Conservation (phyloP, 129 eudicot genomes). For the Solidago caesia region DNA sequence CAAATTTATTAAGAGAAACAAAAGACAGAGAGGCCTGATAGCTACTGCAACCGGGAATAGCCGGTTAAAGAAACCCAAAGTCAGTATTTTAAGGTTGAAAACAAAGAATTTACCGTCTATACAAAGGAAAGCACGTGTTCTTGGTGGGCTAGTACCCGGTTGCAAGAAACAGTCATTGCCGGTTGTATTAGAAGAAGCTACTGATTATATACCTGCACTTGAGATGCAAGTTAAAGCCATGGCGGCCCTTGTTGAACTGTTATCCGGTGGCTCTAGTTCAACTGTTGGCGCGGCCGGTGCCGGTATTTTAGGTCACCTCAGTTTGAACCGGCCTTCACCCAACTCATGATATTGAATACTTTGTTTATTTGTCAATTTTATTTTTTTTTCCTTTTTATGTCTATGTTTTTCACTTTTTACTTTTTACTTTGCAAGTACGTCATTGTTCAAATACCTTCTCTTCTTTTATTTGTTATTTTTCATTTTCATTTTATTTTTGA, state of each 20-base stretch:
- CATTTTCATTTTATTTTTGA: not conserved
- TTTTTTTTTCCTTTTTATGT: not conserved
- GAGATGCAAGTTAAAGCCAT: slow-evolving; percentile 92
- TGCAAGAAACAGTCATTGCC: slow-evolving; percentile 87
- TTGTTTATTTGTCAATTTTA: not conserved
- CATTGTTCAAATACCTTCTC: slow-evolving; percentile 15
- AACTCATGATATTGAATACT: slow-evolving; percentile 2
- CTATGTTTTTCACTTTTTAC: not conserved
- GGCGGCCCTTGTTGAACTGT: slow-evolving; percentile 61
- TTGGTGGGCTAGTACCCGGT: slow-evolving; percentile 82
- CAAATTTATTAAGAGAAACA: slow-evolving; percentile 57
- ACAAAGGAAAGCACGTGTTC: slow-evolving; percentile 66
- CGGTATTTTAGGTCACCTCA: not conserved
- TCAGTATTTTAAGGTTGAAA: slow-evolving; percentile 53
- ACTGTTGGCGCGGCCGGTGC: slow-evolving; percentile 35
- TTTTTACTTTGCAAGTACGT: slow-evolving; percentile 11
- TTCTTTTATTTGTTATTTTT: slow-evolving; percentile 8
- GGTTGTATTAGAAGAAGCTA: slow-evolving; percentile 80
- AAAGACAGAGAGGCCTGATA: slow-evolving; percentile 46
- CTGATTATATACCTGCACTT: slow-evolving; percentile 84
- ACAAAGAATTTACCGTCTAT: slow-evolving; percentile 60
- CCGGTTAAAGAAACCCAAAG: slow-evolving; percentile 63
- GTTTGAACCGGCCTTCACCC: slow-evolving; percentile 6
- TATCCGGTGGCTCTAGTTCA: slow-evolving; percentile 47
- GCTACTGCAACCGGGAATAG: slow-evolving; percentile 34